Conservation (phyloP, 176 grass and related monocot species). For the Aegilops umbellulata region DNA sequence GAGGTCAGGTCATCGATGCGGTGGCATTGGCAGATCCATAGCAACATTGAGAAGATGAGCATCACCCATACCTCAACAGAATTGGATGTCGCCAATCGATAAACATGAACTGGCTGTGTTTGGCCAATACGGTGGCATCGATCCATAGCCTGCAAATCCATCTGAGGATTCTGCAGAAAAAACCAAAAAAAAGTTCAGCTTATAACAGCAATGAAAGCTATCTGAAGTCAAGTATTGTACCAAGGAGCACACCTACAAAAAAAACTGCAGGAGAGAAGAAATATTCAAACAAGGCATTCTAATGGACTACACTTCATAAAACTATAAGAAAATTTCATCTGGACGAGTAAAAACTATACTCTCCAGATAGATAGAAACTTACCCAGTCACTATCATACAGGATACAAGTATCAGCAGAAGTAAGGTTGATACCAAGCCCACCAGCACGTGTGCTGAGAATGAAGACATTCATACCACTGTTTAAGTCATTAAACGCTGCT, state of each 20-base stretch:
- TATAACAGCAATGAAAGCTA: not conserved
- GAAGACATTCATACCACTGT: constrained; percentile 66
- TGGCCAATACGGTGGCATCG: constrained; percentile 97
- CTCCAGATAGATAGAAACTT: constrained; percentile 8
- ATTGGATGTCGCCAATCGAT: constrained; percentile 85
- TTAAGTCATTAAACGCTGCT: constrained; percentile 80
- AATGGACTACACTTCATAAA: not conserved
- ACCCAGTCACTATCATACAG: constrained; percentile 97
- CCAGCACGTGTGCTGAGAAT: constrained; percentile 91
- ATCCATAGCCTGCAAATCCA: constrained; percentile 99
- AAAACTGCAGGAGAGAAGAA: not conserved
- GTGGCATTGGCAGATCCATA: too few species aligned
- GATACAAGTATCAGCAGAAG: constrained; percentile 90
- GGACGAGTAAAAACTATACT: not conserved
- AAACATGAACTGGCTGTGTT: constrained; percentile 84
- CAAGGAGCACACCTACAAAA: not conserved
- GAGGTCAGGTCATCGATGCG: too few species aligned
- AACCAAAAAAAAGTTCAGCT: constrained; percentile 9
- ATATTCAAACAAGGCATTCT: not conserved
- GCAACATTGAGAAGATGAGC: too few species aligned
- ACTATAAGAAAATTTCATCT: not conserved
- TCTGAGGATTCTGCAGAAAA: constrained; percentile 80
- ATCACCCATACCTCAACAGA: constrained; percentile 68
- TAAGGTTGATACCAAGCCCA: constrained; percentile 92
- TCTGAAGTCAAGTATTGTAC: not conserved